A percentile compares a stretch with the other conserved stretches of the same genome.
Evolutionary conservation across 768 basidiomycete genomes (phyloP).

Genomic region (Kwoniella sp.): DNA sequence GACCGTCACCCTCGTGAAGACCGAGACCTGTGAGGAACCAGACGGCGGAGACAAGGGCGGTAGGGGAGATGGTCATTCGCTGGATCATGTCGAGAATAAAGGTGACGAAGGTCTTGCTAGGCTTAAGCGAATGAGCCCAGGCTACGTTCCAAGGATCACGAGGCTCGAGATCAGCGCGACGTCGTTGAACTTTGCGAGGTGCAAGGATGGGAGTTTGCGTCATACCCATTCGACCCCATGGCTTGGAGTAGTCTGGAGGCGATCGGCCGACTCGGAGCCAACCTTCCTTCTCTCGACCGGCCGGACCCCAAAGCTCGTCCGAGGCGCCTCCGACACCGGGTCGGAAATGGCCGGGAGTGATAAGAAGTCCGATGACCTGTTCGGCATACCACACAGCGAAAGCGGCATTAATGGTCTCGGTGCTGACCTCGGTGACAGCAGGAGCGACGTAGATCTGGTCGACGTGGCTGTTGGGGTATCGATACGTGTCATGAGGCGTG

Average conservation of each 20-base stretch:
- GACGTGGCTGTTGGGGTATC: conserved; percentile 25
- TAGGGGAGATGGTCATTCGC: conserved; percentile 38
- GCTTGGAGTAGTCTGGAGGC: conserved; percentile 26
- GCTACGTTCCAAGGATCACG: conserved; percentile 36
- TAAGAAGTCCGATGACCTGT: conserved; percentile 35
- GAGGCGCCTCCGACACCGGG: conserved; percentile 40
- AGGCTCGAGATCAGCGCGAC: conserved; percentile 22
- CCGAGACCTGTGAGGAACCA: conserved; percentile 48
- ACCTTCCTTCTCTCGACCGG: conserved; percentile 32
- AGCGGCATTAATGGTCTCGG: conserved; percentile 26
- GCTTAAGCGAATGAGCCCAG: conserved; percentile 19
- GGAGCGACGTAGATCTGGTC: conserved; percentile 23
- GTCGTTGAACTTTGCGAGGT: conserved; percentile 1
- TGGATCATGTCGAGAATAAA: conserved; percentile 35
- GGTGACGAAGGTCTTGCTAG: conserved; percentile 21
- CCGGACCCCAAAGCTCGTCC: conserved; percentile 34
- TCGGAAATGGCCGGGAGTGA: conserved; percentile 41
- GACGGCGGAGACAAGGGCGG: conserved; percentile 34
- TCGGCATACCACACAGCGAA: conserved; percentile 43
- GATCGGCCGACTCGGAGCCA: conserved; percentile 35
- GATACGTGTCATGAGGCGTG: conserved; percentile 35
- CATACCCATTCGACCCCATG: conserved; percentile 42
- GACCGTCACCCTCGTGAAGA: conserved; percentile 43
- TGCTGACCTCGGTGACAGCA: conserved; percentile 15
- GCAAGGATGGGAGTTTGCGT: conserved; percentile 19